Evolutionary conservation across 2,329 filamentous ascomycete genomes (phyloP).

Genomic region (Colletotrichum tabaci): DNA sequence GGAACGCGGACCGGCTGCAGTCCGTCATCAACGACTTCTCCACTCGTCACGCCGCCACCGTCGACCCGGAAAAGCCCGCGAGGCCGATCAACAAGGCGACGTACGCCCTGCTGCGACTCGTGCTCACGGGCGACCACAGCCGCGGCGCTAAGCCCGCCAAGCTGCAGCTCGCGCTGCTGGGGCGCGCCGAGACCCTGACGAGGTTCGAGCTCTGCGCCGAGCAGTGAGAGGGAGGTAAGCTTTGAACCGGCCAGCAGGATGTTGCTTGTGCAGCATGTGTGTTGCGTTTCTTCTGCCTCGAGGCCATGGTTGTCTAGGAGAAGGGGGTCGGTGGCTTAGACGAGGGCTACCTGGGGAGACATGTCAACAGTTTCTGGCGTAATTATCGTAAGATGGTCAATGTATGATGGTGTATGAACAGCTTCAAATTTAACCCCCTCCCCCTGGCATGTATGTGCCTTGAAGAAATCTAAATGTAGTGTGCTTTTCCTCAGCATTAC

Average conservation of each 20-base stretch:
- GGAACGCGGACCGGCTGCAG: conserved; percentile 35
- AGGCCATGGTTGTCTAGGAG: not conserved
- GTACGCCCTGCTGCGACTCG: conserved; percentile 38
- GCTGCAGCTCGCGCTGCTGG: conserved; percentile 41
- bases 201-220: conserved; percentile 36
- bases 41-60: conserved; percentile 9
- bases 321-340: not conserved
- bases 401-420: conserved; percentile 13
- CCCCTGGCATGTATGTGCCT: not conserved
- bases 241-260: not conserved
- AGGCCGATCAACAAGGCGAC: conserved; percentile 17
- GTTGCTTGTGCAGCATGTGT: not conserved
- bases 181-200: conserved; percentile 37
- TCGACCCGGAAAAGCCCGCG: conserved; percentile 11
- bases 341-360: not conserved
- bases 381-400: not conserved
- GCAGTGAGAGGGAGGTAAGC: not conserved
- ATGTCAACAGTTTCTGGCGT: not conserved
- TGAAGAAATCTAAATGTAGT: not conserved
- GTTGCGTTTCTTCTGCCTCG: not conserved
- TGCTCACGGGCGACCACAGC: conserved; percentile 35
- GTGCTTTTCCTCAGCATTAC: not conserved
- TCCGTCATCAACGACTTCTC: conserved; percentile 30
- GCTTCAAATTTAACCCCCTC: not conserved
- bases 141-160: conserved; percentile 42